These are phyloP conservation scores for Alectoria sarmentosa DNA, from an alignment of 495 filamentous ascomycete species.

Conservation along the genomic window DNA sequence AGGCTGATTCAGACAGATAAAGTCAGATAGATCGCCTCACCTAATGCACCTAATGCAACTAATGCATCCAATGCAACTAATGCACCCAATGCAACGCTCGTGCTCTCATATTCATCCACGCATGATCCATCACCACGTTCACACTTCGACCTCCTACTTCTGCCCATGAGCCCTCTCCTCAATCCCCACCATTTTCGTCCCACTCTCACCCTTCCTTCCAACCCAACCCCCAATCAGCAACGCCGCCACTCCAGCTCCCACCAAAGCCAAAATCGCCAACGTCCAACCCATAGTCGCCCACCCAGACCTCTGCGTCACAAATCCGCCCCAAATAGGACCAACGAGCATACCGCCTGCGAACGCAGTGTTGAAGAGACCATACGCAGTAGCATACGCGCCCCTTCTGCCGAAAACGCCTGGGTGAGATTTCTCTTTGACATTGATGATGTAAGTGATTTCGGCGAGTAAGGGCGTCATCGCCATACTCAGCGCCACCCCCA, in stretches of 20 bases:
- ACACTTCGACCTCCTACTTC: background rate
- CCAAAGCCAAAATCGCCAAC: slow-evolving; percentile 28
- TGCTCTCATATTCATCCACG: background rate
- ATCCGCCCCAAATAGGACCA: slow-evolving; percentile 49
- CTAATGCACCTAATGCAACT: background rate
- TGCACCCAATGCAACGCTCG: background rate
- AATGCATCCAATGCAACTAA: background rate
- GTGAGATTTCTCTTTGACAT: slow-evolving; percentile 44
- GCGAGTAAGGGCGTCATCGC: slow-evolving; percentile 60
- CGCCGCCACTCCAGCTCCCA: slow-evolving; percentile 9
- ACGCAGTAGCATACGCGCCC: slow-evolving; percentile 53
- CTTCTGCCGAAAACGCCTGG: slow-evolving; percentile 45
- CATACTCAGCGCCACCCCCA: slow-evolving; percentile 52
- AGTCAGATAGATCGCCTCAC: background rate
- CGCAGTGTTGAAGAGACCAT: slow-evolving; percentile 45
- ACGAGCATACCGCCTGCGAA: slow-evolving; percentile 55
- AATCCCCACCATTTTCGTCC: background rate
- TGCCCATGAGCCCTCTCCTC: background rate
- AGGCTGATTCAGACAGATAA: background rate
- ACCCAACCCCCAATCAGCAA: slow-evolving; percentile 22
- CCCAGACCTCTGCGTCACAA: slow-evolving; percentile 31
- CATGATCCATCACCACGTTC: background rate
- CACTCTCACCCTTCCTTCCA: slow-evolving; percentile 12
- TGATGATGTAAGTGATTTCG: slow-evolving; percentile 57
- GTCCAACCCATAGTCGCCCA: slow-evolving; percentile 38